Evolutionary conservation across 2,329 filamentous ascomycete species (phyloP).

Genomic region (Diaporthe aspalathi): DNA sequence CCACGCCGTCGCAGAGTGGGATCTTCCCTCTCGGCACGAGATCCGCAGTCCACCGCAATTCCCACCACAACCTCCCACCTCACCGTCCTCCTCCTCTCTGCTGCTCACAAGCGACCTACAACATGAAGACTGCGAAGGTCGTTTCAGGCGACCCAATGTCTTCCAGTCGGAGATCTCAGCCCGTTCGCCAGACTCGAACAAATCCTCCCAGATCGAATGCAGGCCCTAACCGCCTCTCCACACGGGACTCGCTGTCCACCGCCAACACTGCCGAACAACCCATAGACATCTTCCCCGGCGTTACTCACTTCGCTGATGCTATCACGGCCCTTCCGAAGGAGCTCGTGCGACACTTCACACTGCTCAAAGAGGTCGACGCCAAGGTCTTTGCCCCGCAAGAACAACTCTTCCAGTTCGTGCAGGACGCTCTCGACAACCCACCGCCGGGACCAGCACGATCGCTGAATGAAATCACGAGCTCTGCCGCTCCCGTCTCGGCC

Average conservation of each 20-base stretch:
- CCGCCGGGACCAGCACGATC: conserved; percentile 57
- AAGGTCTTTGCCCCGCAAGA: conserved; percentile 93
- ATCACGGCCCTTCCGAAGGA: conserved; percentile 94
- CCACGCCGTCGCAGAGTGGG: conserved; percentile 21
- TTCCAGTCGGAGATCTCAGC: conserved; percentile 71
- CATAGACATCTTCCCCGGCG: conserved; percentile 74
- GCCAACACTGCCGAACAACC: conserved; percentile 64
- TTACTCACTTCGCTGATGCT: conserved; percentile 86
- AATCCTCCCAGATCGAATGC: conserved; percentile 70
- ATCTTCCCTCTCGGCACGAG: conserved; percentile 28
- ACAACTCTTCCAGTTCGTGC: conserved; percentile 79
- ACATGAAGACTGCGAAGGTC: conserved; percentile 68
- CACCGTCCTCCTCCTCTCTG: conserved; percentile 22
- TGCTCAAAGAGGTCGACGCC: conserved; percentile 97
- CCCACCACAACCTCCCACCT: conserved; percentile 37
- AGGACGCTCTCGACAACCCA: conserved; percentile 67
- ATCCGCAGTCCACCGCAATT: conserved; percentile 13
- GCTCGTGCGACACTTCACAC: conserved; percentile 93
- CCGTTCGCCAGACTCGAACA: conserved; percentile 72
- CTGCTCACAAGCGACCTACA: conserved; percentile 39
- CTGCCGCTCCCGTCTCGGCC: conserved; percentile 55
- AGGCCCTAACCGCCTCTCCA: conserved; percentile 56
- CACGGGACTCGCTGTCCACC: conserved; percentile 59
- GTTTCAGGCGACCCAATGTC: conserved; percentile 53
- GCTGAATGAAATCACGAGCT: conserved; percentile 57